Evolutionary conservation across 108 stramenopile genomes (phyloP), one percentile per base, ranked within the genome.

Genomic region (Cylindrotheca closterium): DNA sequence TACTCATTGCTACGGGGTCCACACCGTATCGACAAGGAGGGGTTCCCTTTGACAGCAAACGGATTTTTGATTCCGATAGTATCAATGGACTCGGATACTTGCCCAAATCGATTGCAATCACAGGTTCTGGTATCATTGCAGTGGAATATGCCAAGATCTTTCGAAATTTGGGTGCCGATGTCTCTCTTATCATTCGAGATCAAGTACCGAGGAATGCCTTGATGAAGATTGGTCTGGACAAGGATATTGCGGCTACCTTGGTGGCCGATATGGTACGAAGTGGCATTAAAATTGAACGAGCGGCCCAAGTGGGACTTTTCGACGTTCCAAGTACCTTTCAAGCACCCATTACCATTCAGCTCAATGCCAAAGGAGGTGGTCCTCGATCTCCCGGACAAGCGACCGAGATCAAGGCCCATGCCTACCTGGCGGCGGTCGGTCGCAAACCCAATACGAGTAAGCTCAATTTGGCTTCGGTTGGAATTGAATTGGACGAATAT

Each of bases 121-220:
- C 85, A 2, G 89, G 89, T 4, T 58, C 55, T 42, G 89, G 89
- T 17, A 91, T 91, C 47, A 81, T 91, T 73, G 86, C 89, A 2
- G 75, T 91, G n/a, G 89, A 91, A 72, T 91, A 76, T 78, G 89
- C 89, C 42, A 87, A 87, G 56, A 86, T 91, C 27, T 88, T 91
- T 59, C 70, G 81, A 47, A 91, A 88, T 63, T 51, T 91, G 32
- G 90, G 90, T 10, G 75, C 80, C 24, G 86, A 84, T 63, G 90
- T 91, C 15, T 88, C 90, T 30, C 63, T 91, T 17, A 73, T 91
- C 31, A 88, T 91, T 76, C 75, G 90, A 5, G 86, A 88, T 62
- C 25, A 70, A 0, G 64, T 76, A 28, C 86, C 90, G 0, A 64
- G 84, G 32, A 86, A 88, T 68, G 85, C 87, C 8, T 63, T 91